A percentile compares a stretch with the other conserved stretches of the same genome.
phyloP scores from a whole-genome alignment of 2,329 filamentous ascomycete genomes.

The Aspergillus thermomutatus region DNA sequence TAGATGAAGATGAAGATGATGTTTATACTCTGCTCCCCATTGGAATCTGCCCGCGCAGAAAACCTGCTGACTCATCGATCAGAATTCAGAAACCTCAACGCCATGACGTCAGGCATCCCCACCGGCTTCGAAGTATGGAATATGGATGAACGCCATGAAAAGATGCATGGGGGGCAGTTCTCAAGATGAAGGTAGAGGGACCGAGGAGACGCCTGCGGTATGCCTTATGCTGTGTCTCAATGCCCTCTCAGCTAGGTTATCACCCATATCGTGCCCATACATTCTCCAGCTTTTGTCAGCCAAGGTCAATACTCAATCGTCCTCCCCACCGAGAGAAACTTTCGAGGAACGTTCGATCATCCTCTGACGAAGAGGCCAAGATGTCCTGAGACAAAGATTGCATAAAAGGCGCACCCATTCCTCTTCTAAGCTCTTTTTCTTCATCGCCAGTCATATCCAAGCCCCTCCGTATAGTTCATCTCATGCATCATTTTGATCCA shows the following conservation, averaged over 20 bases:
- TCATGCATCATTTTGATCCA: conserved; percentile 12
- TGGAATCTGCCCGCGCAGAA: conserved; percentile 16
- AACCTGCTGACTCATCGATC: conserved; percentile 4
- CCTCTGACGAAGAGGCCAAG: not conserved
- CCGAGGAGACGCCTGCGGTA: not conserved
- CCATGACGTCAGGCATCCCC: conserved; percentile 3
- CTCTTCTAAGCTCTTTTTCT: too few relatives aligned
- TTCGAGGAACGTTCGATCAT: not conserved
- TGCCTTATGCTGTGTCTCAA: not conserved
- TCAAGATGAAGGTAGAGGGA: not conserved
- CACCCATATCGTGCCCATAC: not conserved
- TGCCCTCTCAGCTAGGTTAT: not conserved
- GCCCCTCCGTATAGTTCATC: not conserved
- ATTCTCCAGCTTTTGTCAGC: not conserved
- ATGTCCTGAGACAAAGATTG: not conserved
- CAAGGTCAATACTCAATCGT: not conserved
- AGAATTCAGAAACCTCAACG: not conserved
- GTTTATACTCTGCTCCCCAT: too few relatives aligned
- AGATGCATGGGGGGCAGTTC: not conserved
- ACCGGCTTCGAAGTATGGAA: too few relatives aligned
- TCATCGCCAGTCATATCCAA: too few relatives aligned
- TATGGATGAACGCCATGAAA: not conserved
- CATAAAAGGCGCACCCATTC: not conserved
- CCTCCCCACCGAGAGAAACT: not conserved
- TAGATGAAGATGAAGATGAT: not conserved